These are phyloP conservation scores for Lasiosphaeria ovina DNA, from an alignment of 495 filamentous ascomycete genomes.

Conservation along the genomic window DNA sequence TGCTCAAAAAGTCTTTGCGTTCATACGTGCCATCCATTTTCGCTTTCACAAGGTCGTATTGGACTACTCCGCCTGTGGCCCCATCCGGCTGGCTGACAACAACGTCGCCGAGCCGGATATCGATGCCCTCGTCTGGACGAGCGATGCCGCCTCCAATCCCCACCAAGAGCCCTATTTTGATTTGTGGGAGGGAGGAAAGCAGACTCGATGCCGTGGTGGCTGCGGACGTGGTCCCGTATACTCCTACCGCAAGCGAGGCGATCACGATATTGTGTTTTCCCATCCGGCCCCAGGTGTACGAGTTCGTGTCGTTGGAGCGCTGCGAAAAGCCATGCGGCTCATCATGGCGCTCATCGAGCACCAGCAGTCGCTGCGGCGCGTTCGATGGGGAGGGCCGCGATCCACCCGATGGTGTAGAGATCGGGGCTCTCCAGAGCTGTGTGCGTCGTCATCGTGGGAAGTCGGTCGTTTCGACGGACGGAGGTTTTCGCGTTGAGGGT, in stretches of 20 bases:
- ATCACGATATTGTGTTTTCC: conserved; percentile 45
- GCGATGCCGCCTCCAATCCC: conserved; percentile 47
- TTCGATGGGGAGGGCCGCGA: conserved; percentile 49
- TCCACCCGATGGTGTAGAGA: conserved; percentile 50
- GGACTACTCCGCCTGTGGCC: conserved; percentile 31
- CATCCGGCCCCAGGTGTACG: conserved; percentile 44
- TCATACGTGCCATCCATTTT: conserved; percentile 18
- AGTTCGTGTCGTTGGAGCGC: conserved; percentile 34
- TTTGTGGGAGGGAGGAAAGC: conserved; percentile 37
- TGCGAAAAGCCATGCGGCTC: conserved; percentile 4
- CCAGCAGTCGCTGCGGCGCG: conserved; percentile 41
- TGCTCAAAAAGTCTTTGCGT: conserved; percentile 24
- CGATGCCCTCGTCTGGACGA: conserved; percentile 24
- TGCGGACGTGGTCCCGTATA: conserved; percentile 37
- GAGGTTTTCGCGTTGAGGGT: background rate
- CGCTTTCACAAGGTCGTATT: conserved; percentile 38
- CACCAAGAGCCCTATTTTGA: conserved; percentile 45
- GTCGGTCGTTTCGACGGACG: background rate
- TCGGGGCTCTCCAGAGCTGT: conserved; percentile 15
- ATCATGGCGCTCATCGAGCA: conserved; percentile 54
- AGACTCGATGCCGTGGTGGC: conserved; percentile 32
- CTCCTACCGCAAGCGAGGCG: conserved; percentile 14
- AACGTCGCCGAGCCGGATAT: conserved; percentile 44
- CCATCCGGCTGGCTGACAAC: conserved; percentile 35
- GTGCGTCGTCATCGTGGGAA: background rate